Base-by-base conservation (phyloP, 202 grass and related monocot species). In the Elaeis oleifera region DNA sequence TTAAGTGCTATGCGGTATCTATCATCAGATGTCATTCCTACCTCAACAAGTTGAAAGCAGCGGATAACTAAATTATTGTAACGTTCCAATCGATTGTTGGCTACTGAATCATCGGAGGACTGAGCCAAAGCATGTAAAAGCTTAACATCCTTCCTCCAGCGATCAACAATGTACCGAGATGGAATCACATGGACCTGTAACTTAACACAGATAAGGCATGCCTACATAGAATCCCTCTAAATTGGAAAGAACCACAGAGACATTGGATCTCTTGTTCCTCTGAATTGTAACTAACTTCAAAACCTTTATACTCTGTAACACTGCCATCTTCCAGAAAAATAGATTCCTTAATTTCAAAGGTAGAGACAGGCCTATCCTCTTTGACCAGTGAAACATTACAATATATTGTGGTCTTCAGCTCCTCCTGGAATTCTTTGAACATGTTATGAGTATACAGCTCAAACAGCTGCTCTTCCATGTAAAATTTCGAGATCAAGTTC, bases 391-490 rank as follows among this genome's bases (percentile, higher is more conserved):
- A 31, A 68, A 68, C 26, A 39, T 39, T 13, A 39, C 36, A 39
- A 11, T 39, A 39, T 11, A 39, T 39, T 2, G 36, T 39, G 36
- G 51, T 50, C 7, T 55, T 53, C 7, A 68, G 17, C 64, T 68
- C 64, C 29, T 68, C 64, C 54, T 68, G 64, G 27, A 68, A 68
- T 26, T 54, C 24, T 36, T 68, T 68, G 51, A 68, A 68, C 16
- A 53, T 68, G 50, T 32, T 55, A 28, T 68, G 31, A 31, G 64
- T 68, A 16, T 68, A 68, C 19, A 55, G 51, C 18, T 67, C 51
- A 29, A 54, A 18, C 15, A 67, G 51, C 18, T 67, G 64, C 17
- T 25, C 54, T 32, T 67, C 64, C 50, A 67, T 54, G 16, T 67
- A 67, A 67, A 54, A 54, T 54, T 54, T 54, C 5, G 64, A 54